Evolutionary conservation across 331 rosid species (phyloP), one percentile per base, ranked within the genome.

Genomic region (Saraca asoca): DNA sequence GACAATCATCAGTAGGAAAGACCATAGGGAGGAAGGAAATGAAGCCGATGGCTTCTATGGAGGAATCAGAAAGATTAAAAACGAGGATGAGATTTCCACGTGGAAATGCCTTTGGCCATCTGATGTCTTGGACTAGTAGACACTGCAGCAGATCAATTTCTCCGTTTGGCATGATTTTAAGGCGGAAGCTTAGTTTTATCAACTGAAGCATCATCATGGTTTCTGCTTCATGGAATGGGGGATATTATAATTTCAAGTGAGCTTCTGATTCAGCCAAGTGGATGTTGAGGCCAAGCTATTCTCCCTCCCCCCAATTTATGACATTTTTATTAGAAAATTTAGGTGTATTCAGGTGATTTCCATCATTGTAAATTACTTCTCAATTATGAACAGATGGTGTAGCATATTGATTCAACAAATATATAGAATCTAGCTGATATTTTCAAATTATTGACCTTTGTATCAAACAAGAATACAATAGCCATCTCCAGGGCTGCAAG

Each of bases 11-110:
- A 79, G 73, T 61, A 59, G 98, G 79, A 84, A 73, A 74, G 81
- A 86, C 63, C 96, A 93, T 29, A 45, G 88, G 50, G 91, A 87
- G 64, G 91, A 84, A 43, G 98, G 96, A 46, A 81, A 87, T 13
- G 95, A 84, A 59, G 87, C 77, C 5, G 96, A 89, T 31, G 96
- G 96, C 10, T 93, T 88, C 51, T 93, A 90, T 18, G 98, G 96
- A 4, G 98, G 98, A 70, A 61, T 90, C 67, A 75, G 98, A 63
- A 93, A 87, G 84, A 84, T 93, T 9, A 59, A 66, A 66, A 62
- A 3, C 10, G 67, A 73, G 53, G 42, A 18, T 24, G 96, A 85
- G 75, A 81, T 90, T 74, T 69, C 82, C 66, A 53, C 58, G 10
- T 90, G 96, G 96, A 90, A 52, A 76, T 61, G 42, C 43, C 74